These are phyloP conservation scores for Lactarius hengduanensis DNA, from an alignment of 768 basidiomycete genomes.

Conservation along the genomic window DNA sequence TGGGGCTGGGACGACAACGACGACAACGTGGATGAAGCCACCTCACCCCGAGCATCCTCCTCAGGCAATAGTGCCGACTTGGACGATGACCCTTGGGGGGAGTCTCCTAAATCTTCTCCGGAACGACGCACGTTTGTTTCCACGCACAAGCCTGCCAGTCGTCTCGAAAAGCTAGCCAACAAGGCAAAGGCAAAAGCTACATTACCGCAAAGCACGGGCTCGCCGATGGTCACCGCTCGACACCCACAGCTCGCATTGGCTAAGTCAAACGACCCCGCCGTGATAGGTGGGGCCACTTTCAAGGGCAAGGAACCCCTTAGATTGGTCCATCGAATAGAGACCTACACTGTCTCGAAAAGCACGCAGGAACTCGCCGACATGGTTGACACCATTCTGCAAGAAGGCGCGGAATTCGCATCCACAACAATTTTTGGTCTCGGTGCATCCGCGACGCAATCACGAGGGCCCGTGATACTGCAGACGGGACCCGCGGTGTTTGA, in stretches of 20 bases:
- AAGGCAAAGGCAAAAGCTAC: conserved; percentile 46
- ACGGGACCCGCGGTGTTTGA: conserved; percentile 69
- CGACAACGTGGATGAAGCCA: conserved; percentile 30
- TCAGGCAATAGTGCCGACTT: conserved; percentile 47
- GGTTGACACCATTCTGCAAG: conserved; percentile 24
- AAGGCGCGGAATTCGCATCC: conserved; percentile 50
- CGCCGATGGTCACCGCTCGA: conserved; percentile 29
- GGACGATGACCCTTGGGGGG: conserved; percentile 70
- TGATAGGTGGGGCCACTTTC: conserved; percentile 6
- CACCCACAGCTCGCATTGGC: conserved; percentile 34
- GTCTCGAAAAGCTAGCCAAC: conserved; percentile 56
- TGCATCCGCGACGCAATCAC: conserved; percentile 28
- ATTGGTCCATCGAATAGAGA: conserved; percentile 11
- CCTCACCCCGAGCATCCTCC: conserved; percentile 10
- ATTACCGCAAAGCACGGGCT: conserved; percentile 19
- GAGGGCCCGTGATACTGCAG: conserved; percentile 56
- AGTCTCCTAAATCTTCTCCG: conserved; percentile 37
- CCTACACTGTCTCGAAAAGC: conserved; percentile 20
- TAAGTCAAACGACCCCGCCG: neutral
- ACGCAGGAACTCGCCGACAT: conserved; percentile 23
- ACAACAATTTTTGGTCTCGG: conserved; percentile 43
- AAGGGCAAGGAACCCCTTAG: conserved; percentile 14
- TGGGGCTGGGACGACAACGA: conserved; percentile 79
- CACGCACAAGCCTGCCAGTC: conserved; percentile 52
- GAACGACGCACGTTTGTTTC: conserved; percentile 35